Conservation (phyloP, 805 yeast species). For the Yarrowia divulgata region DNA sequence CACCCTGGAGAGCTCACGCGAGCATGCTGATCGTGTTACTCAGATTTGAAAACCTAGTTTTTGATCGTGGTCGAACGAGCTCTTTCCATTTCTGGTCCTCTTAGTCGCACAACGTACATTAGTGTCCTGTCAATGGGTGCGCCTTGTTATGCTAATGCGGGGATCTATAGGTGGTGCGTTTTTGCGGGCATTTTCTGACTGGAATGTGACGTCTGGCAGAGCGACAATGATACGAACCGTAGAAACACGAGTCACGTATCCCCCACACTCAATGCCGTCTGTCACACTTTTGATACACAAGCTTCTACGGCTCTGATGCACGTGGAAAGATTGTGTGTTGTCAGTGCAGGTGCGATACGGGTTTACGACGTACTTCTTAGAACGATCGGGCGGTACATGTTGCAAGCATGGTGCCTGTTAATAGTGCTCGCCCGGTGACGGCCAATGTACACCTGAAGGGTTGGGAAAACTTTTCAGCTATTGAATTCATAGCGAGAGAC, state of each 20-base stretch:
- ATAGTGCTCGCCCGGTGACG: background rate
- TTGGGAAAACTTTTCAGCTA: slow-evolving; percentile 11
- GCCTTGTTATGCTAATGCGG: background rate
- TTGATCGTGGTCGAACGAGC: slow-evolving; percentile 18
- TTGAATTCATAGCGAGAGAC: background rate
- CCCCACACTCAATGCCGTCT: slow-evolving; percentile 18
- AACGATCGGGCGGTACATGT: background rate
- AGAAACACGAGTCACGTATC: slow-evolving; percentile 18
- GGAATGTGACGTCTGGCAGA: slow-evolving; percentile 17
- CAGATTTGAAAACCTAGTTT: slow-evolving; percentile 1
- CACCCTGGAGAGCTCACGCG: slow-evolving; percentile 11
- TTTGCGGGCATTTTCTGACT: background rate
- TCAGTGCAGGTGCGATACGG: background rate
- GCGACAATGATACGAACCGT: background rate
- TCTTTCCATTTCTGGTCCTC: slow-evolving; percentile 9
- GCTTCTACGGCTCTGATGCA: slow-evolving; percentile 15
- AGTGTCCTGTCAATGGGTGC: background rate
- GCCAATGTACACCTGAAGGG: background rate
- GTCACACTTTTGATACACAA: background rate
- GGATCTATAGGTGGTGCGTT: background rate
- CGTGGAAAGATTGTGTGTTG: slow-evolving; percentile 8
- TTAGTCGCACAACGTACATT: background rate
- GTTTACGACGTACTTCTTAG: too few relatives aligned
- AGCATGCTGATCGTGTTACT: slow-evolving; percentile 15
- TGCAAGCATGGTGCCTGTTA: background rate